phyloP scores from a whole-genome alignment of 345 rosid species.

The Bretschneidera sinensis region DNA sequence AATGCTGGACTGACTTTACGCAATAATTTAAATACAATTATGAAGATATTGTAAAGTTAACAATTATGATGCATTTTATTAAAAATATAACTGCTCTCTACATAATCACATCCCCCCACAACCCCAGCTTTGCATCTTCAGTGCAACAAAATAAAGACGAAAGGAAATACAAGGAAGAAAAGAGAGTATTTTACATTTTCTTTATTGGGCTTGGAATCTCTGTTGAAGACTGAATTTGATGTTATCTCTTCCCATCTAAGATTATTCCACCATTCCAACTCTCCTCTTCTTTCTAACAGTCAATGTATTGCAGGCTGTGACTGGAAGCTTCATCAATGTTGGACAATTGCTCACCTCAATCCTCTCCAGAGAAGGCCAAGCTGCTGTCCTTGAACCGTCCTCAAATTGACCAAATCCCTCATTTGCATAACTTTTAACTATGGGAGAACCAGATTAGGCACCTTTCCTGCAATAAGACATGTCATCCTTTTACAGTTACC shows the following conservation, averaged over 20 bases:
- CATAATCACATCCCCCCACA: too few relatives aligned
- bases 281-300: slow-evolving; percentile 29
- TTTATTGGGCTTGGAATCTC: slow-evolving; percentile 14
- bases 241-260: slow-evolving; percentile 18
- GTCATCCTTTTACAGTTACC: slow-evolving; percentile 29
- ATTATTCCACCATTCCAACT: slow-evolving; percentile 33
- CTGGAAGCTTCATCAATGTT: slow-evolving; percentile 23
- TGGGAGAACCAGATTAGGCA: slow-evolving; percentile 26
- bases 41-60: too few relatives aligned
- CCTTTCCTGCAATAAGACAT: slow-evolving; percentile 14
- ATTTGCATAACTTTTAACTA: slow-evolving; percentile 21
- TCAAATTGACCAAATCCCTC: slow-evolving; percentile 29
- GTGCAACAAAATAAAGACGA: too few relatives aligned
- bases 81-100: too few relatives aligned
- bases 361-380: slow-evolving; percentile 25
- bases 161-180: too few relatives aligned
- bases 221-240: slow-evolving; percentile 13
- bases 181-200: too few relatives aligned
- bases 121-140: too few relatives aligned
- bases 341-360: slow-evolving; percentile 31
- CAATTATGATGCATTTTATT: too few relatives aligned
- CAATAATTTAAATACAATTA: too few relatives aligned
- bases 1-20: too few relatives aligned
- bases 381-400: slow-evolving; percentile 9
- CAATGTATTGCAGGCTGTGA: slow-evolving; percentile 11